phyloP scores from a whole-genome alignment of 768 basidiomycete species.

The Xerocomus potaroensis region DNA sequence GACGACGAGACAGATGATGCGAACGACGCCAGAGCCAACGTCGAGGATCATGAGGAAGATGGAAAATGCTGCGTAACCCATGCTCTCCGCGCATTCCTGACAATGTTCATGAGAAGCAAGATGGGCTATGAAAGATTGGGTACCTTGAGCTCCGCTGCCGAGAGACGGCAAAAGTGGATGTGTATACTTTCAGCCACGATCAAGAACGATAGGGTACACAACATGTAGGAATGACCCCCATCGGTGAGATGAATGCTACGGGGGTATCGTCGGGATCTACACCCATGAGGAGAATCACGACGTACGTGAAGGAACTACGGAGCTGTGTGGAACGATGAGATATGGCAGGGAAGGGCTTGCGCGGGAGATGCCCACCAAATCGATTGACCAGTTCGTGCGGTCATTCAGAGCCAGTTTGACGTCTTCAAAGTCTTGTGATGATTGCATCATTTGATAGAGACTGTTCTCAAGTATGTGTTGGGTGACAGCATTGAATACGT shows the following conservation, averaged over 20 bases:
- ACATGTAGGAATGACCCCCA: constrained; percentile 3
- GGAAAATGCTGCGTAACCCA: constrained; percentile 16
- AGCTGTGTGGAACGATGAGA: background rate
- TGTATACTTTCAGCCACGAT: constrained; percentile 17
- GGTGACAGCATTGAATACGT: background rate
- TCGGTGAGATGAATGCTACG: no score
- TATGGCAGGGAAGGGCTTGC: no score
- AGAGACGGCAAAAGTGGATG: constrained; percentile 18
- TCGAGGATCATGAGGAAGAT: constrained; percentile 17
- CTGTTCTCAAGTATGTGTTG: constrained; percentile 7
- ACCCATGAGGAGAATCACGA: no score
- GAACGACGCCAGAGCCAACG: constrained; percentile 17
- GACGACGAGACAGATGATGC: constrained; percentile 7
- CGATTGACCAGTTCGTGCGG: constrained; percentile 16
- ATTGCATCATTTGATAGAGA: constrained; percentile 14
- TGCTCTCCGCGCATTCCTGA: constrained; percentile 7
- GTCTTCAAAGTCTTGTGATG: constrained; percentile 20
- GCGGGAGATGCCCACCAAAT: constrained; percentile 10
- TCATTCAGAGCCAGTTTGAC: constrained; percentile 15
- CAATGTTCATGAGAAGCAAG: background rate
- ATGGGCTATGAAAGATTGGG: no score
- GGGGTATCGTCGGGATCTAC: no score
- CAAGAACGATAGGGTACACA: constrained; percentile 8
- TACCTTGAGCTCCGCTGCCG: constrained; percentile 22
- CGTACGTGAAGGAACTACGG: constrained; percentile 12